Evolutionary conservation across 805 yeast genomes (phyloP).

Genomic region (Saccharomycopsis lassenensis): DNA sequence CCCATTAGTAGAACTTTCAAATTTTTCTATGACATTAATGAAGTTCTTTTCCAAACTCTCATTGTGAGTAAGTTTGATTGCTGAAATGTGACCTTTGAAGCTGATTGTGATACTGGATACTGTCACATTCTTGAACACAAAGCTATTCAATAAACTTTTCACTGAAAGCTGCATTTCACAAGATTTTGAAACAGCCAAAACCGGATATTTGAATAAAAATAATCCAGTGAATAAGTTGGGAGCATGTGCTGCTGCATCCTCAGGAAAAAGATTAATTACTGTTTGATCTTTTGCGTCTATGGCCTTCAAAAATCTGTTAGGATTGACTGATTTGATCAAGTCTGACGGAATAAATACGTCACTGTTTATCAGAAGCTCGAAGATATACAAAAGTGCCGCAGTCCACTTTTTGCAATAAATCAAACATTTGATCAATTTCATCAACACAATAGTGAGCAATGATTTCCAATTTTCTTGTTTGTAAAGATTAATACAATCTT

Average conservation of each 20-base stretch:
- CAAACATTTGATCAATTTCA: conserved; percentile 31
- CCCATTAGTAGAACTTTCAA: conserved; percentile 2
- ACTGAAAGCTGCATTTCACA: conserved; percentile 25
- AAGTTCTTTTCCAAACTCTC: conserved; percentile 1
- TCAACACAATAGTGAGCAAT: conserved; percentile 26
- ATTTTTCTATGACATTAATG: conserved; percentile 14
- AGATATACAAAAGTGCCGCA: conserved; percentile 26
- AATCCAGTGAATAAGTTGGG: conserved; percentile 21
- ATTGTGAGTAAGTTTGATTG: conserved; percentile 22
- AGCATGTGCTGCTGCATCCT: conserved; percentile 14
- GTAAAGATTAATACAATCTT: conserved; percentile 28
- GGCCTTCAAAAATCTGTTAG: no score
- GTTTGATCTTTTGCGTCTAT: conserved; percentile 12
- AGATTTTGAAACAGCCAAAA: conserved; percentile 19
- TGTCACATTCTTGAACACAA: conserved; percentile 2
- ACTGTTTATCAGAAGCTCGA: conserved; percentile 26
- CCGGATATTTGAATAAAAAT: conserved; percentile 19
- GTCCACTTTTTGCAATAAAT: conserved; percentile 23
- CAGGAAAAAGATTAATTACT: conserved; percentile 21
- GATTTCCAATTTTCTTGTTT: conserved; percentile 33
- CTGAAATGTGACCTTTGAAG: conserved; percentile 9
- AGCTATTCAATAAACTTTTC: conserved; percentile 8
- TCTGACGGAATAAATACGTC: conserved; percentile 8
- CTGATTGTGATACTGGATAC: conserved; percentile 8
- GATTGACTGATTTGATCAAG: conserved; percentile 3